A percentile compares a stretch with the other conserved stretches of the same genome.
These are phyloP conservation scores for Cicer bijugum DNA, from an alignment of 306 rosid genomes.

Conservation along the genomic window DNA sequence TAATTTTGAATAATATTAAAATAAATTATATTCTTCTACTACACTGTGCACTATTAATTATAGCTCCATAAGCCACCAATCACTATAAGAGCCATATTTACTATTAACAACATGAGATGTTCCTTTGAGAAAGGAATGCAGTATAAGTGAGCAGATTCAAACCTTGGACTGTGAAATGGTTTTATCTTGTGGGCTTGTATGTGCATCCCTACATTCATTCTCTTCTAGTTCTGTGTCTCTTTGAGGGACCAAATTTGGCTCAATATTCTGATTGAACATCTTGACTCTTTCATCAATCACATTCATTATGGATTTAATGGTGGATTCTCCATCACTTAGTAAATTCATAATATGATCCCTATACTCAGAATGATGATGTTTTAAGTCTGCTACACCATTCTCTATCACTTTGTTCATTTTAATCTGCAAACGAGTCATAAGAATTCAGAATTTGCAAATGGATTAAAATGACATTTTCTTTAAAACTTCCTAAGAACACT, in stretches of 20 bases:
- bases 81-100: slow-evolving; percentile 28
- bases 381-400: slow-evolving; percentile 60
- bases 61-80: slow-evolving; percentile 13
- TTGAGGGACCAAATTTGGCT: slow-evolving; percentile 46
- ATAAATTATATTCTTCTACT: slow-evolving; percentile 17
- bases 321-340: slow-evolving; percentile 70
- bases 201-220: slow-evolving; percentile 65
- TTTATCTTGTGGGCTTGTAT: slow-evolving; percentile 53
- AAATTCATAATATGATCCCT: slow-evolving; percentile 60
- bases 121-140: slow-evolving; percentile 36
- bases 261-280: slow-evolving; percentile 51
- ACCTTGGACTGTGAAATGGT: slow-evolving; percentile 58
- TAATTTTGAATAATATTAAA: slow-evolving; percentile 29
- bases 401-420: slow-evolving; percentile 54
- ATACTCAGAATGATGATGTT: slow-evolving; percentile 58
- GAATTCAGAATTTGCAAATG: slow-evolving; percentile 40
- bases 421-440: slow-evolving; percentile 61
- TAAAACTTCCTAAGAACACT: slow-evolving; percentile 48
- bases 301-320: slow-evolving; percentile 59
- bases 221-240: slow-evolving; percentile 59
- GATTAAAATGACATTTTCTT: slow-evolving; percentile 27
- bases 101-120: slow-evolving; percentile 10
- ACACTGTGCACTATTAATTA: slow-evolving; percentile 3
- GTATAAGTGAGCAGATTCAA: slow-evolving; percentile 35
- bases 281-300: slow-evolving; percentile 58